phyloP scores from a whole-genome alignment of 1,139 yeast species.

The Kodamaea arcana region DNA sequence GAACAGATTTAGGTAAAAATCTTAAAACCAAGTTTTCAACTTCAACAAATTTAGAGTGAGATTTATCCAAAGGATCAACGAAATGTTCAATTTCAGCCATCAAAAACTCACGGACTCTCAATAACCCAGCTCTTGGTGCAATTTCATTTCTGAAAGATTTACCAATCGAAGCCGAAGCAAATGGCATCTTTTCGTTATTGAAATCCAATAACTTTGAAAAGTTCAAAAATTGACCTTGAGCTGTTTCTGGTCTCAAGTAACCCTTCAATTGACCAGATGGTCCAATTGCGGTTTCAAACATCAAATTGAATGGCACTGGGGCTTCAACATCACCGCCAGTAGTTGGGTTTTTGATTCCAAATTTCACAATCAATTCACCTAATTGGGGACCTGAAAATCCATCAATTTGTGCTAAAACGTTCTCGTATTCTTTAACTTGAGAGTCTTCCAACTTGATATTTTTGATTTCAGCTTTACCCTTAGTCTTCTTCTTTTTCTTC shows the following conservation, averaged over 20 bases:
- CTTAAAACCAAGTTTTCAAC: constrained; percentile 69
- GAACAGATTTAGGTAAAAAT: constrained; percentile 82
- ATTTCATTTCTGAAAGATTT: constrained; percentile 98
- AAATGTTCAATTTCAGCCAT: constrained; percentile 99
- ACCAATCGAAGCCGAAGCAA: constrained; percentile 98
- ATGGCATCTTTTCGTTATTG: constrained; percentile 96
- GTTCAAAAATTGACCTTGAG: constrained; percentile 98
- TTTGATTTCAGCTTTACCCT: constrained; percentile 94
- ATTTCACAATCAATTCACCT: constrained; percentile 79
- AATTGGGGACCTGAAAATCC: constrained; percentile 91
- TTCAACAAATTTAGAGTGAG: constrained; percentile 74
- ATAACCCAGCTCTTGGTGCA: constrained; percentile 94
- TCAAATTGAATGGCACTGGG: constrained; percentile 93
- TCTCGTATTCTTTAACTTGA: constrained; percentile 76
- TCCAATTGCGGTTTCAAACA: constrained; percentile 99
- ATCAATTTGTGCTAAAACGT: constrained; percentile 86
- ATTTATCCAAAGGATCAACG: constrained; percentile 87
- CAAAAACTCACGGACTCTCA: constrained; percentile 96
- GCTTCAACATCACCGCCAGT: constrained; percentile 83
- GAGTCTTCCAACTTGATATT: constrained; percentile 81
- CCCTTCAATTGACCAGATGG: constrained; percentile 97
- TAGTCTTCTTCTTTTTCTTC: constrained; percentile 82
- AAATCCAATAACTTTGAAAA: constrained; percentile 89
- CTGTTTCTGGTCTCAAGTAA: constrained; percentile 96
- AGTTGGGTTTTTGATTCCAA: constrained; percentile 84